Evolutionary conservation across 2,329 filamentous ascomycete species (phyloP).

Genomic region (Aspergillus luchuensis): DNA sequence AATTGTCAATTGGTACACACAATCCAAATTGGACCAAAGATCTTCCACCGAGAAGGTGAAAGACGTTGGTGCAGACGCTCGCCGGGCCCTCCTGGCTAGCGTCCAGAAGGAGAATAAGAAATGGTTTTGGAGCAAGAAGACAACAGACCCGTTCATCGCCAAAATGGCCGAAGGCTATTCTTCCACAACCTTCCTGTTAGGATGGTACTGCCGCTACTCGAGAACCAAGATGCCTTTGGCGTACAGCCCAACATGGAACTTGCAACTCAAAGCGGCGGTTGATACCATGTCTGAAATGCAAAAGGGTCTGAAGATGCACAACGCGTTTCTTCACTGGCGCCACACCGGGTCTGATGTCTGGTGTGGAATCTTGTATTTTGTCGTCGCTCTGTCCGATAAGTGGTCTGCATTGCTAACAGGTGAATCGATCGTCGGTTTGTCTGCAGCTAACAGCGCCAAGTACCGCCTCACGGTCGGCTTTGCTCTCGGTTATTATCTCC

Average conservation of each 20-base stretch:
- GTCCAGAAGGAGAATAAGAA: constrained; percentile 49
- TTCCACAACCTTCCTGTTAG: constrained; percentile 55
- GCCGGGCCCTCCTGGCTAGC: constrained; percentile 47
- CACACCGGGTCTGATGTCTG: constrained; percentile 57
- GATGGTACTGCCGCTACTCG: constrained; percentile 52
- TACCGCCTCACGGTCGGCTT: constrained; percentile 55
- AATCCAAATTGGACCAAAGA: constrained; percentile 33
- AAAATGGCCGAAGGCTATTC: constrained; percentile 54
- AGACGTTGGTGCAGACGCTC: constrained; percentile 27
- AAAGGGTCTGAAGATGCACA: constrained; percentile 58
- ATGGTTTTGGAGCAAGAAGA: constrained; percentile 45
- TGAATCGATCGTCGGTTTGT: constrained; percentile 44
- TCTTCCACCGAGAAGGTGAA: constrained; percentile 2
- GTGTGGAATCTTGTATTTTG: constrained; percentile 56
- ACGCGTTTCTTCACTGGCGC: constrained; percentile 60
- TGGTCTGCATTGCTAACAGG: constrained; percentile 55
- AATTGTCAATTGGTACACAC: constrained; percentile 42
- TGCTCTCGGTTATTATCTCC: constrained; percentile 57
- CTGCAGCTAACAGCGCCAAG: constrained; percentile 36
- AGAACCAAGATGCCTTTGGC: constrained; percentile 49
- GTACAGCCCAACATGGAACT: constrained; percentile 59
- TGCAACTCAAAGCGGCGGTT: constrained; percentile 56
- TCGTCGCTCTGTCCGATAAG: constrained; percentile 57
- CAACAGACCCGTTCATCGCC: constrained; percentile 49
- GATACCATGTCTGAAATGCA: constrained; percentile 56